Conservation (phyloP, 768 basidiomycete genomes). For the Suillus occidentalis region DNA sequence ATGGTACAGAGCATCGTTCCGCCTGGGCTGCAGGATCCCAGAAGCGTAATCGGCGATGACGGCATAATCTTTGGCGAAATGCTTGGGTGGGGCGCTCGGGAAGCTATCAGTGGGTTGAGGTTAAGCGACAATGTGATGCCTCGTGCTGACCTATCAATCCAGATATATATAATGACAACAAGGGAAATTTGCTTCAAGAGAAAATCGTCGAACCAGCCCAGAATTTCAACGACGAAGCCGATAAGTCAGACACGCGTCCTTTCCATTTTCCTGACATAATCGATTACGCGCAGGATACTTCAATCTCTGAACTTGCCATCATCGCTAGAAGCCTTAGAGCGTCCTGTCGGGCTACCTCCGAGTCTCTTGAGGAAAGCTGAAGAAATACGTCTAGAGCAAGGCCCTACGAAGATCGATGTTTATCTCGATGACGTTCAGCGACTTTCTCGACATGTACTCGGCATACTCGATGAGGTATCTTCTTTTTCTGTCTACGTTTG, state of each 20-base stretch:
- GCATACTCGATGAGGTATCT: constrained; percentile 74
- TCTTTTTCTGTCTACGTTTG: not conserved
- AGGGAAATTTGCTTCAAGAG: constrained; percentile 67
- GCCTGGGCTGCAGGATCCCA: constrained; percentile 57
- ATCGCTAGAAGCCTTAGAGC: constrained; percentile 83
- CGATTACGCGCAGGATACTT: constrained; percentile 49
- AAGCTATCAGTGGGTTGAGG: constrained; percentile 73
- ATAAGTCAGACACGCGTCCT: constrained; percentile 48
- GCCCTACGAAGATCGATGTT: constrained; percentile 66
- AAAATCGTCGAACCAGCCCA: constrained; percentile 61
- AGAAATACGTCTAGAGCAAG: constrained; percentile 78
- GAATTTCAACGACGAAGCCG: constrained; percentile 58
- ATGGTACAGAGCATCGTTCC: constrained; percentile 66
- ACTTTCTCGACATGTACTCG: constrained; percentile 59
- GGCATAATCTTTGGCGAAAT: constrained; percentile 72
- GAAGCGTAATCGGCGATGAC: constrained; percentile 49
- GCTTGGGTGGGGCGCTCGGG: constrained; percentile 81
- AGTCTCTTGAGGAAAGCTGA: constrained; percentile 84
- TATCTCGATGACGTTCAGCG: constrained; percentile 72
- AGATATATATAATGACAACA: constrained; percentile 89
- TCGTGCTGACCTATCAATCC: not conserved
- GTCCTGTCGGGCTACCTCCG: constrained; percentile 84
- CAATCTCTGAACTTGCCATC: constrained; percentile 79
- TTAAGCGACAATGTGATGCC: constrained; percentile 1
- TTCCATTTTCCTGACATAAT: constrained; percentile 9